Percentiles rank a stretch among this genome's conserved stretches.
Conservation (phyloP, 345 rosid genomes). For the Passiflora organensis region DNA sequence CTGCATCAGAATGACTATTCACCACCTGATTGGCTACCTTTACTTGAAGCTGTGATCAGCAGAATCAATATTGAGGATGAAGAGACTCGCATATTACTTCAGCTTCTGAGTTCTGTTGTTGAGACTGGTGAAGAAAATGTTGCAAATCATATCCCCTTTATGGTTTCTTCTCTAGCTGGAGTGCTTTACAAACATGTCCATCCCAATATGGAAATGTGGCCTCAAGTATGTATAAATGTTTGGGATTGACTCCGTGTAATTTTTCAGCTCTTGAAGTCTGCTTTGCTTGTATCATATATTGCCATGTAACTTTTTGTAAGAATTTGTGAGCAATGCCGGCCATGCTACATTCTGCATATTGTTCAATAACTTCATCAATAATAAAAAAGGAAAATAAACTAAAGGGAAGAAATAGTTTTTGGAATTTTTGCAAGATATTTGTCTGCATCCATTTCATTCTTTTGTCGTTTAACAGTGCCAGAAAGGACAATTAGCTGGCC, state of each 20-base stretch:
- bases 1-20: conserved; percentile 60
- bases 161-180: conserved; percentile 50
- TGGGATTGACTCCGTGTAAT: conserved; percentile 1
- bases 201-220: conserved; percentile 53
- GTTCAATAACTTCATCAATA: too few relatives aligned
- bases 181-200: conserved; percentile 42
- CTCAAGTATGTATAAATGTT: conserved; percentile 49
- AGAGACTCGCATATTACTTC: conserved; percentile 57
- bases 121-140: conserved; percentile 57
- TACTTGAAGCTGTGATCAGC: conserved; percentile 63
- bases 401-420: not conserved
- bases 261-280: not conserved
- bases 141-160: conserved; percentile 58
- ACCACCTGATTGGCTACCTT: conserved; percentile 76
- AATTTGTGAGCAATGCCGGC: not conserved
- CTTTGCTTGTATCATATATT: not conserved
- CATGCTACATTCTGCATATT: too few relatives aligned
- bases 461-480: not conserved
- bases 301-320: not conserved
- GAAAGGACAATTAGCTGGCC: not conserved
- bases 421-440: too few relatives aligned
- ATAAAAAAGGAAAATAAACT: not conserved
- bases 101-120: conserved; percentile 61
- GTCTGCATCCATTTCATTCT: not conserved
- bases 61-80: conserved; percentile 64